phyloP scores from a whole-genome alignment of 2,329 filamentous ascomycete species.

The Nemania sp. region DNA sequence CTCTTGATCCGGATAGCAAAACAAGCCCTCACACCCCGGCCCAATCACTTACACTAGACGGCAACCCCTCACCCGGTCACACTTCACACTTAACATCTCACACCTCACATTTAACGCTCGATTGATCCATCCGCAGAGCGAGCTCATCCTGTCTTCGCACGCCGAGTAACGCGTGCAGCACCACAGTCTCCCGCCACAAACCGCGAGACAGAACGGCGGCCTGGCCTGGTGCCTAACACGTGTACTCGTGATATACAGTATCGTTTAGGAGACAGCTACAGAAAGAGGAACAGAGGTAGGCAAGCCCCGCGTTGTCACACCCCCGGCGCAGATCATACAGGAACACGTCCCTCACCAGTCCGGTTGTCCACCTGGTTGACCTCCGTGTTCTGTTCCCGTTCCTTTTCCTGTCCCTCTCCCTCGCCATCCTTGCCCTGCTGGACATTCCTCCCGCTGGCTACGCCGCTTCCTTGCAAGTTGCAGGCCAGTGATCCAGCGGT shows the following conservation, averaged over 20 bases:
- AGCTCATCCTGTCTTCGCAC: conserved; percentile 8
- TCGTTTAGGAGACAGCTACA: too few relatives aligned
- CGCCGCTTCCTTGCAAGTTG: too few relatives aligned
- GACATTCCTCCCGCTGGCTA: neutral
- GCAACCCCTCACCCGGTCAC: conserved; percentile 14
- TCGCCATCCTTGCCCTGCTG: neutral
- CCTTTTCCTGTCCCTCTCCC: neutral
- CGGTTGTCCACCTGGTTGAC: conserved; percentile 9
- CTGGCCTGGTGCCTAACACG: too few relatives aligned
- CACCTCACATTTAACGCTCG: too few relatives aligned
- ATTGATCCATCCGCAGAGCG: conserved; percentile 8
- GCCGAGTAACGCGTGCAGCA: conserved; percentile 5
- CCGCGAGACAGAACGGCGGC: neutral
- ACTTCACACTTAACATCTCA: neutral
- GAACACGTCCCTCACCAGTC: too few relatives aligned
- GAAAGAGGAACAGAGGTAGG: conserved; percentile 27
- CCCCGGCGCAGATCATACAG: conserved; percentile 35
- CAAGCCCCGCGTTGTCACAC: conserved; percentile 21
- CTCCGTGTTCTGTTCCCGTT: conserved; percentile 11
- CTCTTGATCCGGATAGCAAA: too few relatives aligned
- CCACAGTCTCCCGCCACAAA: too few relatives aligned
- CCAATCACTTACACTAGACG: conserved; percentile 6
- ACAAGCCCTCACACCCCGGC: conserved; percentile 13
- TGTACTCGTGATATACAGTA: too few relatives aligned
- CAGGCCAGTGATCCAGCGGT: too few relatives aligned